phyloP scores from a whole-genome alignment of 331 rosid genomes.

The Pyrus hybrid region DNA sequence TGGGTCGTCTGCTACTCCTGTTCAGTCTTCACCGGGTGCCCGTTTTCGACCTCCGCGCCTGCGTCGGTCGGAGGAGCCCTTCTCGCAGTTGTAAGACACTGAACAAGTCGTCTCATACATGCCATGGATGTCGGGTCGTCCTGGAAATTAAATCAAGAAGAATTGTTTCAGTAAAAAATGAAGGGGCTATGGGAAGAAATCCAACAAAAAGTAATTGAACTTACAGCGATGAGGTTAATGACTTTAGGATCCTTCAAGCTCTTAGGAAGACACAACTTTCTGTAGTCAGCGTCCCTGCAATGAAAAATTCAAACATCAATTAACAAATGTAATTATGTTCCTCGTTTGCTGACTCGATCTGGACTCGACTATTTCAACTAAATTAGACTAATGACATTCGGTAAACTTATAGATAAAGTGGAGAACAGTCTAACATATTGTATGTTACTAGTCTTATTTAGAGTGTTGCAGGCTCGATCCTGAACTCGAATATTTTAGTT shows the following conservation, averaged over 20 bases:
- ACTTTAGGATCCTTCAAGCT: constrained; percentile 7
- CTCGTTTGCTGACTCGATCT: neutral
- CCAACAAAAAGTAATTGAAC: neutral
- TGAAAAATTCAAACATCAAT: neutral
- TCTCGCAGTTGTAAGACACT: neutral
- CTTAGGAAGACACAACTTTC: constrained; percentile 14
- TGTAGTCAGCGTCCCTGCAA: constrained; percentile 24
- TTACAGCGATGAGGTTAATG: constrained; percentile 12
- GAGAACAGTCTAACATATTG: neutral
- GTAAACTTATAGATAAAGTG: neutral
- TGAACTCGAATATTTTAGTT: too few species aligned
- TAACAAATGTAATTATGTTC: neutral
- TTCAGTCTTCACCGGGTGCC: neutral
- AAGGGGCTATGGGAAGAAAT: neutral
- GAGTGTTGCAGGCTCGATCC: neutral
- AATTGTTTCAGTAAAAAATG: neutral
- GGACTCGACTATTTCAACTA: neutral
- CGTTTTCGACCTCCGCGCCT: neutral
- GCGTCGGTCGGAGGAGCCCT: neutral
- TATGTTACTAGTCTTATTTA: neutral
- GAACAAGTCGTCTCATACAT: constrained; percentile 3
- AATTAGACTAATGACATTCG: neutral
- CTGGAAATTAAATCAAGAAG: constrained; percentile 8
- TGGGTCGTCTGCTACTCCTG: neutral
- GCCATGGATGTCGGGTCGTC: constrained; percentile 10